Percentiles rank a stretch among this genome's conserved stretches.
phyloP scores from a whole-genome alignment of 306 rosid genomes.

The Canavalia gladiata region DNA sequence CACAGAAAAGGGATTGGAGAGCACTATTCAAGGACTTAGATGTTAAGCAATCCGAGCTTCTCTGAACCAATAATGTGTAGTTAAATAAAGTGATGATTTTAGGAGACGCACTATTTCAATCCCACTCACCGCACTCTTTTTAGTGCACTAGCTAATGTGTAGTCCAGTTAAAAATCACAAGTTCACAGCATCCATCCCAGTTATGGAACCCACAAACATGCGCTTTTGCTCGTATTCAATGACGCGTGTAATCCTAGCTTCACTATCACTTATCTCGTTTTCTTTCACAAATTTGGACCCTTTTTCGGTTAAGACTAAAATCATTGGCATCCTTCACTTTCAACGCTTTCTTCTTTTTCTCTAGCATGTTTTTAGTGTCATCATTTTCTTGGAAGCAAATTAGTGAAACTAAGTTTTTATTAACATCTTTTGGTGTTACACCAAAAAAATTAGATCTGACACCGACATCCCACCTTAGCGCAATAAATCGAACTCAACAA shows the following conservation, averaged over 20 bases:
- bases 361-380: background rate
- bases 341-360: background rate
- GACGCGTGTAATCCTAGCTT: slow-evolving; percentile 28
- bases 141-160: slow-evolving; percentile 23
- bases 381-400: background rate
- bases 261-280: slow-evolving; percentile 16
- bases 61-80: background rate
- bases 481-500: slow-evolving; percentile 3
- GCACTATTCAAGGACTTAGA: background rate
- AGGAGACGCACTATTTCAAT: background rate
- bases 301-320: background rate
- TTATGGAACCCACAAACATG: slow-evolving; percentile 24
- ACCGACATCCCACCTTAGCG: slow-evolving; percentile 28
- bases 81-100: slow-evolving; percentile 16
- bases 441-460: background rate
- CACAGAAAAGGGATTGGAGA: background rate
- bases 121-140: background rate
- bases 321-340: slow-evolving; percentile 2
- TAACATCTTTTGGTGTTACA: background rate
- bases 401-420: background rate
- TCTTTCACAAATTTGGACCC: background rate
- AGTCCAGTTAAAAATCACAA: background rate
- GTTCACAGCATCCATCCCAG: background rate
- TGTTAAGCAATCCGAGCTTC: slow-evolving; percentile 24
- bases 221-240: slow-evolving; percentile 5